Conservation (phyloP, 768 basidiomycete species). For the Mrakia blollopis region DNA sequence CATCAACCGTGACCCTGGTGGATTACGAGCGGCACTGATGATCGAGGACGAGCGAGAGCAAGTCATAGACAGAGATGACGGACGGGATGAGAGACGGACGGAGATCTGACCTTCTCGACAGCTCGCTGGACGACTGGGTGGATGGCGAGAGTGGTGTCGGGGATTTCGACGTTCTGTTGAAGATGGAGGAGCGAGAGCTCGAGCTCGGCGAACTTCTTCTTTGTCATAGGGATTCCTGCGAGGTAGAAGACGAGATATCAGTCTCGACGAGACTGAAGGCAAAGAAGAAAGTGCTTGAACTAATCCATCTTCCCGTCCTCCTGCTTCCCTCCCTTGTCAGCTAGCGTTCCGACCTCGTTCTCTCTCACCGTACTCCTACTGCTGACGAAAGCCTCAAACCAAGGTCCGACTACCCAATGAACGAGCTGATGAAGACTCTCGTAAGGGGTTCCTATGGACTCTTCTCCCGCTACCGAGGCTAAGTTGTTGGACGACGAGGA, state of each 20-base stretch:
- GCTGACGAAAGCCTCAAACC: conserved; percentile 96
- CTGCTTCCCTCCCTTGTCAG: conserved; percentile 51
- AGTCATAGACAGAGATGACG: not conserved
- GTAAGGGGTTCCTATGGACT: conserved; percentile 55
- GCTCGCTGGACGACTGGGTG: conserved; percentile 84
- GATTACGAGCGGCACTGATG: conserved; percentile 50
- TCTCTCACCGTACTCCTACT: conserved; percentile 45
- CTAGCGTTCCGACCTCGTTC: conserved; percentile 16
- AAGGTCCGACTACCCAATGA: conserved; percentile 91
- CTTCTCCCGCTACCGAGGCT: conserved; percentile 8
- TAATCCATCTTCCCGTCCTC: conserved; percentile 75
- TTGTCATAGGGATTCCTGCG: conserved; percentile 87
- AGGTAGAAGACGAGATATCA: not conserved
- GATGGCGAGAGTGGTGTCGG: conserved; percentile 86
- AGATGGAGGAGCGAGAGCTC: conserved; percentile 89
- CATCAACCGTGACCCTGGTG: conserved; percentile 59
- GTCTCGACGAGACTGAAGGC: not conserved
- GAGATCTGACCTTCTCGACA: conserved; percentile 55
- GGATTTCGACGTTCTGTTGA: conserved; percentile 98
- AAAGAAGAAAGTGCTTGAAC: conserved; percentile 20
- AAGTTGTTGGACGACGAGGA: conserved; percentile 35
- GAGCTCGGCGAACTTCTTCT: conserved; percentile 98
- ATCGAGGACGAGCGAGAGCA: not conserved
- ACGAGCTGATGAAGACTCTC: conserved; percentile 93
- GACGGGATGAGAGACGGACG: too few relatives aligned